Conservation (phyloP, 306 rosid genomes). For the Hippophae tibetana region DNA sequence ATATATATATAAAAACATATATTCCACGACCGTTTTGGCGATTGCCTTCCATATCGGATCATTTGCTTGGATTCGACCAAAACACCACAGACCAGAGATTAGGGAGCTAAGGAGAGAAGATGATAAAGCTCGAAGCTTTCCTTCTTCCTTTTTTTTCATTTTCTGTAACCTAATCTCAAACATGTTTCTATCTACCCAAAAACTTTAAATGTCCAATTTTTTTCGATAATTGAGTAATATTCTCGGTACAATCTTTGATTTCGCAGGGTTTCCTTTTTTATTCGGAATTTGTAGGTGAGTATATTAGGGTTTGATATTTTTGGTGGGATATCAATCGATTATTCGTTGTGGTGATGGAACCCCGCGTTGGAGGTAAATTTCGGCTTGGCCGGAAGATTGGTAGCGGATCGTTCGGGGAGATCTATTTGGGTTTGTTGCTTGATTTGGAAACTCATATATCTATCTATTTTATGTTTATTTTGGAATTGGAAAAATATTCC, state of each 20-base stretch:
- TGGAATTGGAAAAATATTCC: constrained; percentile 3
- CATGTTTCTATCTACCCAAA: neutral
- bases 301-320: constrained; percentile 17
- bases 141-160: neutral
- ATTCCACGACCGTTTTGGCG: neutral
- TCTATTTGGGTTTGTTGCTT: constrained; percentile 61
- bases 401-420: constrained; percentile 94
- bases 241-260: no score
- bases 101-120: constrained; percentile 7
- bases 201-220: neutral
- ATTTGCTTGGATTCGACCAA: constrained; percentile 3
- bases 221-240: neutral
- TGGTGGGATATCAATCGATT: constrained; percentile 35
- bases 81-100: neutral
- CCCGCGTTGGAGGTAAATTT: constrained; percentile 90
- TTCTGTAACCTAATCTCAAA: neutral
- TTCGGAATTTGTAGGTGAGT: neutral
- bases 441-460: neutral
- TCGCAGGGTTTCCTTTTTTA: no score
- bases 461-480: neutral
- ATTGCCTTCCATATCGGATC: no score
- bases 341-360: constrained; percentile 59
- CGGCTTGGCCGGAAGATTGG: constrained; percentile 90
- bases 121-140: neutral
- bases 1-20: constrained; percentile 3